phyloP scores from a whole-genome alignment of 352 stramenopile species.

The Nothophytophthora sp. region DNA sequence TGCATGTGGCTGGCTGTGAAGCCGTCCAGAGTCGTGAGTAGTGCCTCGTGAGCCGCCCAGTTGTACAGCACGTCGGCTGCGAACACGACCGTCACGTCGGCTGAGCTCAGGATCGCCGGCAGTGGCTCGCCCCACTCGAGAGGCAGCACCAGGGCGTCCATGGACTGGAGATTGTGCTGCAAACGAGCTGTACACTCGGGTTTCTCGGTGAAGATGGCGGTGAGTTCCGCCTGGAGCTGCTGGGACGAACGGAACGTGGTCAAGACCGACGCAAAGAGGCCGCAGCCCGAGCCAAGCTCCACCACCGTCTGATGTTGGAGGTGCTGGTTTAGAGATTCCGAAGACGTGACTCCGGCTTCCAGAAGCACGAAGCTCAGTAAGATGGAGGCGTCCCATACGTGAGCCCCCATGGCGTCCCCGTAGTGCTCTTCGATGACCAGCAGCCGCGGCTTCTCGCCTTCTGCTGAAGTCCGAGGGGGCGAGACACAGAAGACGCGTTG shows the following conservation, averaged over 20 bases:
- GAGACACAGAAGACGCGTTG: conserved; percentile 7
- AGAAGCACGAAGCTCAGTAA: conserved; percentile 44
- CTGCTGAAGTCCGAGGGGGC: not conserved
- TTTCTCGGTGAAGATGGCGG: conserved; percentile 37
- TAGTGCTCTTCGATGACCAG: conserved; percentile 62
- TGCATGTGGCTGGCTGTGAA: conserved; percentile 4
- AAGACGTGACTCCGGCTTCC: not conserved
- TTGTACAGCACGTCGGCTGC: conserved; percentile 67
- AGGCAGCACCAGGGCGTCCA: conserved; percentile 3
- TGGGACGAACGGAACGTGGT: not conserved
- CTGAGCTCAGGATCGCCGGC: not conserved
- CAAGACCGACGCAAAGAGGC: conserved; percentile 41
- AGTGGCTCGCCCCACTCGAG: conserved; percentile 37
- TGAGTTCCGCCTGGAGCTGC: not conserved
- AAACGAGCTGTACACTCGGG: conserved; percentile 27
- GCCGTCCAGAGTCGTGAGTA: conserved; percentile 38
- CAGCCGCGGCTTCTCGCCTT: not conserved
- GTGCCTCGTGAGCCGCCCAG: conserved; percentile 46
- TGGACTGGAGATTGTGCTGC: conserved; percentile 25
- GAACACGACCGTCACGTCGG: conserved; percentile 31
- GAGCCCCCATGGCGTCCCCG: conserved; percentile 61
- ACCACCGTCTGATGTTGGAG: conserved; percentile 29
- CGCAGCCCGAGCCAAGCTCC: conserved; percentile 52
- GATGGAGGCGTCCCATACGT: conserved; percentile 72
- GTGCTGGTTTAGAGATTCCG: not conserved